Evolutionary conservation across 2,329 filamentous ascomycete species (phyloP).

Genomic region (Colletotrichum falcatum): DNA sequence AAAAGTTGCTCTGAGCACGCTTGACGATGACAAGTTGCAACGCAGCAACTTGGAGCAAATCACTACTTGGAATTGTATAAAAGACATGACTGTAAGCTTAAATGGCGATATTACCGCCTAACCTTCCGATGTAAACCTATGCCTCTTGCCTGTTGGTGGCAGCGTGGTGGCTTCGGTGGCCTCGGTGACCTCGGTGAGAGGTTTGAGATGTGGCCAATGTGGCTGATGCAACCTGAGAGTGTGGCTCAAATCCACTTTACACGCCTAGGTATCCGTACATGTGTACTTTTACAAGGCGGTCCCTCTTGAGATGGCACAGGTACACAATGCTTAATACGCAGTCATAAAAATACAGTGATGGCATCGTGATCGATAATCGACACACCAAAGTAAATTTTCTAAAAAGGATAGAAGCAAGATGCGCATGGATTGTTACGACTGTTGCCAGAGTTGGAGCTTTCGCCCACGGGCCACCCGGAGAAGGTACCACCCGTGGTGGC

Average conservation of each 20-base stretch:
- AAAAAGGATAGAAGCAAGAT: no score
- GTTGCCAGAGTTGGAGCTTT: no score
- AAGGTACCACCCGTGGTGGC: background rate
- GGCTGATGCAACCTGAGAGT: background rate
- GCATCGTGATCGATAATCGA: no score
- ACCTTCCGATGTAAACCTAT: background rate
- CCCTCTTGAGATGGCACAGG: no score
- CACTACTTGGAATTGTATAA: background rate
- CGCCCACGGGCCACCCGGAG: slow-evolving; percentile 3
- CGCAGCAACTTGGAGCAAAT: accelerated
- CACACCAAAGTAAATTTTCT: no score
- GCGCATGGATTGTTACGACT: no score
- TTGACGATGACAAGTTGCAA: background rate
- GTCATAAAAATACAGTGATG: no score
- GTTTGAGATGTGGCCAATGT: background rate
- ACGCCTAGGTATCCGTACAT: no score
- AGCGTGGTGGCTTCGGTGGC: no score
- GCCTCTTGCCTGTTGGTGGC: background rate
- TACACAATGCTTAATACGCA: no score
- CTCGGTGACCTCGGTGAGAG: background rate
- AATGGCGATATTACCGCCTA: background rate
- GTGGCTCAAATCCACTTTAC: slow-evolving; percentile 29
- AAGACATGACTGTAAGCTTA: background rate
- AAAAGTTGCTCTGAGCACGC: background rate
- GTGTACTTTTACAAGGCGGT: no score